phyloP scores from a whole-genome alignment of 495 filamentous ascomycete genomes.

The Penicillium paxilli region DNA sequence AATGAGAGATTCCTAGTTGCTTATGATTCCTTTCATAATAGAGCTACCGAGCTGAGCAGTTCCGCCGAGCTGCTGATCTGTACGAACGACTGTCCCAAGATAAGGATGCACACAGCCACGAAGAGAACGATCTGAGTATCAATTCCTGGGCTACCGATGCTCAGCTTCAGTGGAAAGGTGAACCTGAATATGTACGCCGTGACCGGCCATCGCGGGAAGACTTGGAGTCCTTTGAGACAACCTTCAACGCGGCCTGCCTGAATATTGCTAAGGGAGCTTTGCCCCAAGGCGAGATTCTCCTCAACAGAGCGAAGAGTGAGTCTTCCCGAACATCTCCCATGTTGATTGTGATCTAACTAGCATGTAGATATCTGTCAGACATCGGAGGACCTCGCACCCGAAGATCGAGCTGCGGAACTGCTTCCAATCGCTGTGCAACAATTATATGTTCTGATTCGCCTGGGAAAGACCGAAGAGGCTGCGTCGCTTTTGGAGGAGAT shows the following conservation, averaged over 20 bases:
- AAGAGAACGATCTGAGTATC: conserved; percentile 85
- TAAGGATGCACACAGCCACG: conserved; percentile 51
- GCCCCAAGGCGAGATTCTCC: conserved; percentile 68
- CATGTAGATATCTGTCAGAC: conserved; percentile 75
- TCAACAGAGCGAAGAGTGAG: conserved; percentile 75
- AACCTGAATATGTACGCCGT: conserved; percentile 49
- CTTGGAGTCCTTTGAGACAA: conserved; percentile 87
- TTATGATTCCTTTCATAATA: conserved; percentile 24
- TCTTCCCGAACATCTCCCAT: not conserved
- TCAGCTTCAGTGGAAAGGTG: conserved; percentile 82
- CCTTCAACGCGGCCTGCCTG: conserved; percentile 89
- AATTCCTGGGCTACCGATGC: conserved; percentile 79
- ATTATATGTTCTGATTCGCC: conserved; percentile 70
- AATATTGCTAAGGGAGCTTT: conserved; percentile 81
- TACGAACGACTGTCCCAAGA: conserved; percentile 63
- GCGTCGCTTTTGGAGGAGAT: conserved; percentile 64
- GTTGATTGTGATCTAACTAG: conserved; percentile 4
- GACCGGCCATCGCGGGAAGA: conserved; percentile 70
- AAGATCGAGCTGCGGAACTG: conserved; percentile 80
- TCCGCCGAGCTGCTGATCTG: conserved; percentile 65
- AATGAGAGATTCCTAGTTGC: not conserved
- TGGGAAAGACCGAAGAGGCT: conserved; percentile 76
- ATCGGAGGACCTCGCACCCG: conserved; percentile 76
- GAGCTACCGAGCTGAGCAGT: conserved; percentile 84
- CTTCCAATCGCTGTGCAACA: conserved; percentile 87